Evolutionary conservation across 495 filamentous ascomycete species (phyloP), one percentile per base, ranked within the genome.

Genomic region (Trypethelium eluteriae): DNA sequence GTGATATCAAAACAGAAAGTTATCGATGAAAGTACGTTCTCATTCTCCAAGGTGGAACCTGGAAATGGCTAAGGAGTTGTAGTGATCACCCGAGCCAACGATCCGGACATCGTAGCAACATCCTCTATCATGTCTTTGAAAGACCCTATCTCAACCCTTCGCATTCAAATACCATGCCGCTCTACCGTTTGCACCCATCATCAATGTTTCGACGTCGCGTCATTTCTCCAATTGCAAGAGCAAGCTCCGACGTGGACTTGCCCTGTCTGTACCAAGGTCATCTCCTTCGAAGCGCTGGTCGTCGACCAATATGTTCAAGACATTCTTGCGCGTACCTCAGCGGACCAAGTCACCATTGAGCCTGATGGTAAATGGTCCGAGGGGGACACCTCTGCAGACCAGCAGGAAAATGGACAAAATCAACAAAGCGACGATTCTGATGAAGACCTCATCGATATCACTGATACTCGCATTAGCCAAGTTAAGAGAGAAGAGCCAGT

Each of bases 171-270:
- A 34, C 94, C 94, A 9, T 89, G 90, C 70, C 86, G 94, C 49
- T 92, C 89, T 2, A 81, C 85, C 9, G 73, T 86, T 34, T 98
- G 94, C 75, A 88, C 82, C 7, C 94, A 98, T 77, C 92, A 93
- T 49, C 91, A 94, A 71, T 98, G 94, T 72, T 98, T 98, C 74
- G 94, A 98, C 76, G 94, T 88, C n/a, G 85, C 85, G 2, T 95
- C 91, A 2, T 98, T 96, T 70, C 80, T 98, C 14, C 91, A 96
- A 70, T 74, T 98, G 46, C 92, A 97, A 72, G 92, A 97, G 74
- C 94, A 98, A 79, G 93, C 90, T 0, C 93, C 94, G 32, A 93
- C 92, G 11, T 98, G 94, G 94, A 80, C 85, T 32, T 98, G 94
- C 71, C 94, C 94, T 7, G 87, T 96, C 36, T 98, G 94, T 78